Base-by-base conservation (phyloP, 2,329 filamentous ascomycete genomes). In the Cercospora beticola region DNA sequence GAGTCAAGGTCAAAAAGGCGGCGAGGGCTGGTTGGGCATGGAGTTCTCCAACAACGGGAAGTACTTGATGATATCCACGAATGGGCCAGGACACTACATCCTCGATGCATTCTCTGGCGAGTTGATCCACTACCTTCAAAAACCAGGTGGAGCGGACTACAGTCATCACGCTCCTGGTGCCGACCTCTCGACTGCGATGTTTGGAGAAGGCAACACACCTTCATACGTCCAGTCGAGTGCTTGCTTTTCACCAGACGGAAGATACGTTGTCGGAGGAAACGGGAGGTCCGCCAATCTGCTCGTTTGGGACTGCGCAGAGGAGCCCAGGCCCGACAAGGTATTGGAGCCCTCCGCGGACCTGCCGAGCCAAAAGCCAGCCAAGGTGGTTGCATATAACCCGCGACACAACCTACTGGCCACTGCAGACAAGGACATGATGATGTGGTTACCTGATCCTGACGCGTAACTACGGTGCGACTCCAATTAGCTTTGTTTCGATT, bases 31-130 rank as follows among this genome's bases (percentile, higher is more conserved):
- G 95, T 95, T 92, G 1, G 93, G 91, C 74, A 85, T 99, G 52
- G 93, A 97, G 75, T 98, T 99, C 78, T 95, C 92, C 67, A 99
- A 99, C 76, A 95, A 99, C 76, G 95, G 95, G 18, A 97, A 97
- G 77, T 88, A 88, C 69, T 81, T 99, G 59, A 85, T 99, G 5
- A 80, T 99, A 18, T 92, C 92, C 14, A 98, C 94, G 2, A 92
- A 90, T 60, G 92, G 92, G 6, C 86, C 86, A 62, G 93, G 93
- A 0, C 95, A 99, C 79, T 97, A 95, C 76, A 83, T 99, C 2
- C 84, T 99, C n/a, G 95, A 99, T 78, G 92, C 94, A 1, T 98
- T 97, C 78, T 89, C 92, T 52, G 95, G 94, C 46, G 86, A 85
- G 6, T 80, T 98, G 23, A 65, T 76, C 3, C 75, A 76, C 63